These are phyloP conservation scores for Phytopythium ostracodes DNA, from an alignment of 352 stramenopile species.

Conservation along the genomic window DNA sequence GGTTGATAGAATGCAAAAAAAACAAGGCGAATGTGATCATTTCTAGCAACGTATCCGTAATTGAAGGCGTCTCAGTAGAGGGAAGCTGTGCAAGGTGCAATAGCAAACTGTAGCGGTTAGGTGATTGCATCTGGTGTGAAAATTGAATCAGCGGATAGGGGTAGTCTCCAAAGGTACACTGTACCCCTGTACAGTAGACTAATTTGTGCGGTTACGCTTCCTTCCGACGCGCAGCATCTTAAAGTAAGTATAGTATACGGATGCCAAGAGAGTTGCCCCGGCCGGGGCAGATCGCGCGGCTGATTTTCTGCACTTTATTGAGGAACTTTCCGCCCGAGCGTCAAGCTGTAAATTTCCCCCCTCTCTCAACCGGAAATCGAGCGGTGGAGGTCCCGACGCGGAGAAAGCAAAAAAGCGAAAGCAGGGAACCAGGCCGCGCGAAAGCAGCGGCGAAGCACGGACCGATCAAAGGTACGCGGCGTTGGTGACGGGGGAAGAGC, in stretches of 20 bases:
- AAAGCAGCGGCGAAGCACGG: neutral
- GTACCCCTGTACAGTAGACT: neutral
- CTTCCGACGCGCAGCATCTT: neutral
- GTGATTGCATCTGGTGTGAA: constrained; percentile 5
- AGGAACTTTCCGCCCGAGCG: constrained; percentile 22
- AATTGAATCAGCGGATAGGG: constrained; percentile 1
- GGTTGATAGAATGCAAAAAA: too few relatives aligned
- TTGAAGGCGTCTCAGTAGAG: neutral
- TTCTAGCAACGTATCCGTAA: neutral
- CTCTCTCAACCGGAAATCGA: neutral
- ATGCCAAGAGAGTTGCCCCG: neutral
- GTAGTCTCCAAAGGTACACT: neutral
- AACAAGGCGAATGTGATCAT: neutral
- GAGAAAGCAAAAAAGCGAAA: neutral
- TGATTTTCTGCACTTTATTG: constrained; percentile 15
- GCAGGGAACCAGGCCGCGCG: neutral
- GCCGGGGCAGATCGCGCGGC: neutral
- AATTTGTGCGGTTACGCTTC: constrained; percentile 1
- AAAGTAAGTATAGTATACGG: neutral
- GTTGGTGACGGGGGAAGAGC: neutral
- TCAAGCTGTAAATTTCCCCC: constrained; percentile 13
- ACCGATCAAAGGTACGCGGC: neutral
- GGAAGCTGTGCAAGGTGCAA: neutral
- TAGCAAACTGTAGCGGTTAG: neutral
- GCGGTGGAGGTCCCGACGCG: neutral